A percentile compares a stretch with the other conserved stretches of the same genome.
These are phyloP conservation scores for Phaeosphaeria sp. DNA, from an alignment of 2,329 filamentous ascomycete species.

Conservation along the genomic window DNA sequence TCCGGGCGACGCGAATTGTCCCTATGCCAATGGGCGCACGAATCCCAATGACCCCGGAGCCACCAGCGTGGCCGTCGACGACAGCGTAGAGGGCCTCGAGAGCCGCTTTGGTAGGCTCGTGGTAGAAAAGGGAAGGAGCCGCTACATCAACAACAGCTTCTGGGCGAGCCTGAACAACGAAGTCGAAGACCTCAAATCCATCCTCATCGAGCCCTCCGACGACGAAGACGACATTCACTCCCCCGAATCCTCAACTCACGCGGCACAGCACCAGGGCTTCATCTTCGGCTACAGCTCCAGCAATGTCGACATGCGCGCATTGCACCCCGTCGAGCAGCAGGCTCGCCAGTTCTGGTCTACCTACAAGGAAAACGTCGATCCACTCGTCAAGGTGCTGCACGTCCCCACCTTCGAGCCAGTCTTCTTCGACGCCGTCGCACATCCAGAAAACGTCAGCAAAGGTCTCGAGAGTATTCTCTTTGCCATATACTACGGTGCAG, in stretches of 20 bases:
- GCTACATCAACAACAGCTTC: constrained; percentile 79
- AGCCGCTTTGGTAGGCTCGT: constrained; percentile 72
- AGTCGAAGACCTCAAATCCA: constrained; percentile 68
- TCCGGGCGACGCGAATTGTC: constrained; percentile 13
- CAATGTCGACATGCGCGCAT: constrained; percentile 68
- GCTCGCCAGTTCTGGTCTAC: constrained; percentile 73
- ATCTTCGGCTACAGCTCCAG: constrained; percentile 75
- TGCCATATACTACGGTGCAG: constrained; percentile 65
- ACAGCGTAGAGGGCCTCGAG: constrained; percentile 48
- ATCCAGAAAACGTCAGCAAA: constrained; percentile 64
- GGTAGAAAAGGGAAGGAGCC: constrained; percentile 71
- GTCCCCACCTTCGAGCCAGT: constrained; percentile 69
- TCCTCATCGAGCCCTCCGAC: constrained; percentile 66
- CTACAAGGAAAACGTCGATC: constrained; percentile 76
- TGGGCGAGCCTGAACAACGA: constrained; percentile 80
- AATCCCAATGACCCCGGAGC: constrained; percentile 1
- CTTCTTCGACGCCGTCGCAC: constrained; percentile 66
- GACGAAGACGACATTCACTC: constrained; percentile 64
- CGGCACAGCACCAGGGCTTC: constrained; percentile 71
- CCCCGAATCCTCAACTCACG: constrained; percentile 40
- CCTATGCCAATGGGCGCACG: neutral
- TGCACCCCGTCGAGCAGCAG: constrained; percentile 70
- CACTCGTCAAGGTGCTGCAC: constrained; percentile 74
- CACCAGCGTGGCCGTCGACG: constrained; percentile 36
- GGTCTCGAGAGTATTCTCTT: constrained; percentile 66